Percentiles rank a stretch among this genome's conserved stretches.
Conservation (phyloP, 495 filamentous ascomycete species). For the Bacidia rubella region DNA sequence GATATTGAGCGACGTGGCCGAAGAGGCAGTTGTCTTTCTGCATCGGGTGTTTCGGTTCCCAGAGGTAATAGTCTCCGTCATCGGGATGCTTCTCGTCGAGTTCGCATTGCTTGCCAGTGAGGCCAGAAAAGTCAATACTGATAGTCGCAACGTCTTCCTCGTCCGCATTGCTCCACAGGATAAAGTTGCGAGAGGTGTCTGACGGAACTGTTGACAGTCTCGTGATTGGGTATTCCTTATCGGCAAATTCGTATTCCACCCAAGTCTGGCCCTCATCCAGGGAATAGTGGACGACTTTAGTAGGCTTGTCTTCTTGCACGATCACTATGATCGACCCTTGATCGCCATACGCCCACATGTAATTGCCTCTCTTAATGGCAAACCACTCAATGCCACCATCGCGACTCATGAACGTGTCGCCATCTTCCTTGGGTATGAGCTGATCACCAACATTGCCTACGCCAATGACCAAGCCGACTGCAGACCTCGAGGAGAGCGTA, state of each 20-base stretch:
- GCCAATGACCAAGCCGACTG: slow-evolving; percentile 82
- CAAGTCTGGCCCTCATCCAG: slow-evolving; percentile 67
- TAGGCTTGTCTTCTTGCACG: slow-evolving; percentile 47
- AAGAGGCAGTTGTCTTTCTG: slow-evolving; percentile 74
- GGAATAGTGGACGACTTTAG: slow-evolving; percentile 60
- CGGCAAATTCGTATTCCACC: slow-evolving; percentile 57
- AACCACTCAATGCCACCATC: slow-evolving; percentile 88
- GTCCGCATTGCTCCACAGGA: slow-evolving; percentile 63
- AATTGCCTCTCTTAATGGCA: slow-evolving; percentile 66
- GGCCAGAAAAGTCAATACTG: slow-evolving; percentile 75
- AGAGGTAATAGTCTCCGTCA: slow-evolving; percentile 56
- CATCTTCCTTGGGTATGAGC: slow-evolving; percentile 33
- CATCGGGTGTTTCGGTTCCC: slow-evolving; percentile 67
- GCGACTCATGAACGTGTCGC: slow-evolving; percentile 70
- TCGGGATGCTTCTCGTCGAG: slow-evolving; percentile 49
- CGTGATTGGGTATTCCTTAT: slow-evolving; percentile 50
- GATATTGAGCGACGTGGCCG: slow-evolving; percentile 77
- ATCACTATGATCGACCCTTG: slow-evolving; percentile 86
- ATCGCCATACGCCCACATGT: slow-evolving; percentile 89
- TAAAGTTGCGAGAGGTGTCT: slow-evolving; percentile 76
- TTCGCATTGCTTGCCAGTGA: slow-evolving; percentile 55
- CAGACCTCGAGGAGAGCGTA: slow-evolving; percentile 75
- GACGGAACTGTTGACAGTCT: slow-evolving; percentile 81
- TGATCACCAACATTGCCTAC: slow-evolving; percentile 78
- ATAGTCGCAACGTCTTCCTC: slow-evolving; percentile 40